phyloP scores from a whole-genome alignment of 2,329 filamentous ascomycete genomes.

The Aspergillus amoenus region DNA sequence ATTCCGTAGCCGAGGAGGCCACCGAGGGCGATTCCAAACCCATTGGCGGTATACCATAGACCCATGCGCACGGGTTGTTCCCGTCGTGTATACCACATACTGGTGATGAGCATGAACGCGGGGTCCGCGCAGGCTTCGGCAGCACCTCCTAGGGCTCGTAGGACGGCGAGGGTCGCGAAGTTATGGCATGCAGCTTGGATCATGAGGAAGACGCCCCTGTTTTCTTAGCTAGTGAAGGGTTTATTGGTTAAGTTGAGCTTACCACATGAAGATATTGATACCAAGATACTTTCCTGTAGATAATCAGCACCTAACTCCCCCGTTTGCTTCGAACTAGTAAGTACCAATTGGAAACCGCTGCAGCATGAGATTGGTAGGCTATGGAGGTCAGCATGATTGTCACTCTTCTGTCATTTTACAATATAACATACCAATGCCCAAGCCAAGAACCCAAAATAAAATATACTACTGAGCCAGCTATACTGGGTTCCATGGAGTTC shows the following conservation, averaged over 20 bases:
- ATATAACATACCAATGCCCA: conserved; percentile 45
- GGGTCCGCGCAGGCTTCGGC: conserved; percentile 60
- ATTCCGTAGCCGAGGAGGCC: conserved; percentile 60
- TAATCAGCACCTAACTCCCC: neutral
- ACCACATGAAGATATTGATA: conserved; percentile 59
- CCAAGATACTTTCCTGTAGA: conserved; percentile 52
- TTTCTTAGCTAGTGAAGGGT: neutral
- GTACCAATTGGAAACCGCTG: conserved; percentile 53
- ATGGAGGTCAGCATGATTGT: neutral
- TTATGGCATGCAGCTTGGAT: conserved; percentile 55
- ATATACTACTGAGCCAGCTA: conserved; percentile 55
- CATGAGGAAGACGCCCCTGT: conserved; percentile 51
- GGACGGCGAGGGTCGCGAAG: conserved; percentile 55
- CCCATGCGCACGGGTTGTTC: conserved; percentile 63
- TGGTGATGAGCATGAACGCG: conserved; percentile 63
- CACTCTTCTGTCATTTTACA: neutral
- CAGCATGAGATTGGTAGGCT: conserved; percentile 54
- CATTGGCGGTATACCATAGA: conserved; percentile 61
- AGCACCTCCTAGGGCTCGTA: conserved; percentile 58
- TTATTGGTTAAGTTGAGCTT: conserved; percentile 1
- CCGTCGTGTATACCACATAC: conserved; percentile 64
- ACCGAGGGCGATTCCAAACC: conserved; percentile 59
- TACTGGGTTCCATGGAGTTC: conserved; percentile 59
- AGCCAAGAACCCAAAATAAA: conserved; percentile 57
- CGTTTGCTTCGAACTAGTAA: too few species aligned